Evolutionary conservation across 805 yeast species (phyloP).

Genomic region (Zygosaccharomyces pseudorouxii): DNA sequence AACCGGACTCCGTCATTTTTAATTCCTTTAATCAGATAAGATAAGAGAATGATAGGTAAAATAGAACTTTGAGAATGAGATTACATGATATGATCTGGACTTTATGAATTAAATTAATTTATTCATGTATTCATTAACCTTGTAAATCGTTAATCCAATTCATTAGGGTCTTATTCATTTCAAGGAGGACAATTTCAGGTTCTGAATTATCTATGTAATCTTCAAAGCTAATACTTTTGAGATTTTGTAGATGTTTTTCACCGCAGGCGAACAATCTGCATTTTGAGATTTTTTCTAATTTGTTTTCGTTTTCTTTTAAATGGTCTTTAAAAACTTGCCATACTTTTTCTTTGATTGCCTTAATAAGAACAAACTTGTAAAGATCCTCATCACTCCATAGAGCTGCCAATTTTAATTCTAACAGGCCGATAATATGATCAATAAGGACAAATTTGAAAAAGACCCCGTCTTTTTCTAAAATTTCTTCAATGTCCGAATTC

Average conservation of each 20-base stretch:
- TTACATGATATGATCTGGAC: neutral
- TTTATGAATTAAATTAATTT: neutral
- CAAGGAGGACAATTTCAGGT: conserved; percentile 12
- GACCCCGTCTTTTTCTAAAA: conserved; percentile 14
- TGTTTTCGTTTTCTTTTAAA: conserved; percentile 3
- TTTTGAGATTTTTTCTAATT: conserved; percentile 5
- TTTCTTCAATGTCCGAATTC: conserved; percentile 19
- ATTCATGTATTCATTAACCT: neutral
- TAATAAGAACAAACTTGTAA: conserved; percentile 24
- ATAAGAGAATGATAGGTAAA: conserved; percentile 26
- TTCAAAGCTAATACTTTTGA: conserved; percentile 16
- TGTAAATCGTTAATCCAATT: conserved; percentile 25
- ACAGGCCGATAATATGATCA: conserved; percentile 23
- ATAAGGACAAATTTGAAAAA: conserved; percentile 22
- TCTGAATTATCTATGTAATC: conserved; percentile 21
- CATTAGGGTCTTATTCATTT: conserved; percentile 20
- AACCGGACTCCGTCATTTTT: conserved; percentile 58
- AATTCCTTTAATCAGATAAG: conserved; percentile 75
- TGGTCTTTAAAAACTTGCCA: conserved; percentile 17
- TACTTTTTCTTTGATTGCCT: conserved; percentile 24
- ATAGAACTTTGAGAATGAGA: neutral
- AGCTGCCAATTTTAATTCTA: conserved; percentile 24
- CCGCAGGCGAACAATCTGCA: conserved; percentile 19
- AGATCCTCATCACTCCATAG: conserved; percentile 28
- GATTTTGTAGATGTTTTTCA: conserved; percentile 11